phyloP scores from a whole-genome alignment of 495 filamentous ascomycete species.

The Trichocladium antarcticum region DNA sequence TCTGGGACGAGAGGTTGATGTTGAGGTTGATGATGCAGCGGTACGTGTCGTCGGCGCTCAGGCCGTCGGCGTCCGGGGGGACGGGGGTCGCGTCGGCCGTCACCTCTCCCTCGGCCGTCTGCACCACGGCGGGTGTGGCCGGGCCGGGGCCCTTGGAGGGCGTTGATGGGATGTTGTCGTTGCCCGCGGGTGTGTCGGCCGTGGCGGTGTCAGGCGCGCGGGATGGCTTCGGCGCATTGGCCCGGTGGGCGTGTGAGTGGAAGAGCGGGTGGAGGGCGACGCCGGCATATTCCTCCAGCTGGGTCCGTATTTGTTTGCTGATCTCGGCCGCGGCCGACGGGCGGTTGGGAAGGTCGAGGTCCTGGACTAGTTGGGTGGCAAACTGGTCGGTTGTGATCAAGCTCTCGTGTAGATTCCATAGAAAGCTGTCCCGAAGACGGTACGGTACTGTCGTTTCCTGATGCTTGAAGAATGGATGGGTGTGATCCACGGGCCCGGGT shows the following conservation, averaged over 20 bases:
- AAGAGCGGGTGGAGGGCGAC: constrained; percentile 90
- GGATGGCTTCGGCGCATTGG: constrained; percentile 30
- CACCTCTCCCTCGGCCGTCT: constrained; percentile 20
- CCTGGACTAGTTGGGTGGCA: constrained; percentile 78
- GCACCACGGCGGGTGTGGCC: constrained; percentile 12
- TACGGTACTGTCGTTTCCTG: constrained; percentile 71
- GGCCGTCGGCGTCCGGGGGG: constrained; percentile 15
- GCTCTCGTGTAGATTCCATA: constrained; percentile 96
- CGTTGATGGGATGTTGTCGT: constrained; percentile 22
- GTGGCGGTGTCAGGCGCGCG: constrained; percentile 20
- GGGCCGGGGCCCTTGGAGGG: constrained; percentile 20
- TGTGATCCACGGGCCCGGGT: constrained; percentile 43
- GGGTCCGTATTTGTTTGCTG: constrained; percentile 84
- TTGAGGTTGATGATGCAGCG: constrained; percentile 82
- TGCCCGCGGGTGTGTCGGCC: constrained; percentile 40
- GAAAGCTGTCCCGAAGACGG: constrained; percentile 81
- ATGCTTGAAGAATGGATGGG: constrained; percentile 60
- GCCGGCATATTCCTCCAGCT: constrained; percentile 92
- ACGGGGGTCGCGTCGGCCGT: constrained; percentile 22
- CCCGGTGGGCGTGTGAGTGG: constrained; percentile 44
- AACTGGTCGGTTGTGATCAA: constrained; percentile 92
- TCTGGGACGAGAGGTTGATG: constrained; percentile 81
- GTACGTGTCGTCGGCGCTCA: constrained; percentile 81
- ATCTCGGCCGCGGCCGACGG: constrained; percentile 60
- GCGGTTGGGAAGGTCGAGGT: constrained; percentile 79